Evolutionary conservation across 768 basidiomycete genomes (phyloP).

Genomic region (Candolleomyces aberdarensis): DNA sequence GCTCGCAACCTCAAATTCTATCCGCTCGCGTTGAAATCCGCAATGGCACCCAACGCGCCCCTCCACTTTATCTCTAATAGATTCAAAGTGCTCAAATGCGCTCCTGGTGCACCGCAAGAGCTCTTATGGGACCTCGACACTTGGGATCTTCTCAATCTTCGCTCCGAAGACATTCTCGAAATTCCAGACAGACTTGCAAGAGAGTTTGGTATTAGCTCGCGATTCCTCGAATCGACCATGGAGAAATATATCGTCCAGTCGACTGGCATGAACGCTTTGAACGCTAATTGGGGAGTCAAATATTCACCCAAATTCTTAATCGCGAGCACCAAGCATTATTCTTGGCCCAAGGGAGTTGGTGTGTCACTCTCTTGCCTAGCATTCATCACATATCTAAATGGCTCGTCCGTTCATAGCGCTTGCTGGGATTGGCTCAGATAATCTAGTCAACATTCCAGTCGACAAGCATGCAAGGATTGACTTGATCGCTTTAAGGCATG

Average conservation of each 20-base stretch:
- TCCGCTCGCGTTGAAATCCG: conserved; percentile 33
- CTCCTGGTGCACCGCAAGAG: conserved; percentile 19
- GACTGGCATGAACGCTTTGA: conserved; percentile 28
- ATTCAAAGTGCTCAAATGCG: conserved; percentile 24
- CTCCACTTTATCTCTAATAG: conserved; percentile 27
- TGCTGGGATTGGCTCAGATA: conserved; percentile 39
- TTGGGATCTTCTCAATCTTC: conserved; percentile 44
- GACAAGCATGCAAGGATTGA: conserved; percentile 35
- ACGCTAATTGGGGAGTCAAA: conserved; percentile 19
- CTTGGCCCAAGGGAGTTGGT: conserved; percentile 48
- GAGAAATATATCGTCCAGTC: conserved; percentile 33
- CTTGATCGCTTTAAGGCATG: conserved; percentile 19
- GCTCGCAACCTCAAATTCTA: conserved; percentile 49
- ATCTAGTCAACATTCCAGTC: conserved; percentile 32
- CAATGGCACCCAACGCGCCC: conserved; percentile 25
- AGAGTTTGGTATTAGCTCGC: conserved; percentile 31
- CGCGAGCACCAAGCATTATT: conserved; percentile 37
- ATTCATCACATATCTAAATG: neutral
- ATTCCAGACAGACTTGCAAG: conserved; percentile 30
- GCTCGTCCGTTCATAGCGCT: conserved; percentile 26
- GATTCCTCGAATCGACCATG: conserved; percentile 27
- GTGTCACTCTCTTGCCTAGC: conserved; percentile 7
- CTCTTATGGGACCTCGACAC: conserved; percentile 25
- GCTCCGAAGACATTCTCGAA: conserved; percentile 26
- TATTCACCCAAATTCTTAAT: conserved; percentile 22